These are phyloP conservation scores for Boletus reticuloceps DNA, from an alignment of 768 basidiomycete genomes.

Conservation along the genomic window DNA sequence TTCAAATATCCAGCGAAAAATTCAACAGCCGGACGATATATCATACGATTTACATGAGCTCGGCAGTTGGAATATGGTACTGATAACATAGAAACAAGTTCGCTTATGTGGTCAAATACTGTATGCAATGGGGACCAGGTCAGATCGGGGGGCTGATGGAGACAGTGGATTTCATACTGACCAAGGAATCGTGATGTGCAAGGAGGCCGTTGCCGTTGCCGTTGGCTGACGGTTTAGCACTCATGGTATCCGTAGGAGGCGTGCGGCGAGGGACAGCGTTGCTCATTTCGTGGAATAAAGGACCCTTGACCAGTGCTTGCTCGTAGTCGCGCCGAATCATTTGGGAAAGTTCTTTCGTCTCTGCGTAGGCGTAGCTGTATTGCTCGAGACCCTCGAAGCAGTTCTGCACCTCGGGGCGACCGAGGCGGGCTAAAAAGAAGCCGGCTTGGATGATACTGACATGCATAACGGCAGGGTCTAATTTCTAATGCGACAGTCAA, in stretches of 20 bases:
- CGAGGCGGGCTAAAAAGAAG: constrained; percentile 74
- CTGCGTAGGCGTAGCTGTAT: constrained; percentile 85
- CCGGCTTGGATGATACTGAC: constrained; percentile 85
- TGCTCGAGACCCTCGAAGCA: constrained; percentile 87
- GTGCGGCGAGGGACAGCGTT: constrained; percentile 29
- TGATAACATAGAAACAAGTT: constrained; percentile 19
- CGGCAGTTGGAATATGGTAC: constrained; percentile 22
- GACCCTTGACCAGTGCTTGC: constrained; percentile 38
- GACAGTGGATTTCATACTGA: background rate
- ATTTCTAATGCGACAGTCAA: constrained; percentile 42
- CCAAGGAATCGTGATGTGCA: constrained; percentile 21
- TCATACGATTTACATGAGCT: constrained; percentile 23
- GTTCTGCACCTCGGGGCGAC: constrained; percentile 75
- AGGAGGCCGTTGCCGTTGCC: constrained; percentile 18
- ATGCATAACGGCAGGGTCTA: constrained; percentile 89
- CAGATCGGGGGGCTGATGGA: constrained; percentile 3
- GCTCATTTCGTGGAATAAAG: constrained; percentile 41
- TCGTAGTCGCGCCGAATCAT: constrained; percentile 56
- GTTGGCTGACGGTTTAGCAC: constrained; percentile 9
- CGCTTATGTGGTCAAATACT: constrained; percentile 28
- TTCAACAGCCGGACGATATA: constrained; percentile 19
- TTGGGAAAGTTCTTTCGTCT: constrained; percentile 73
- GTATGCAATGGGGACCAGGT: background rate
- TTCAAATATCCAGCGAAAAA: constrained; percentile 12
- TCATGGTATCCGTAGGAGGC: constrained; percentile 15